These are phyloP conservation scores for Phialemonium atrogriseum DNA, from an alignment of 2,329 filamentous ascomycete species.

Conservation along the genomic window DNA sequence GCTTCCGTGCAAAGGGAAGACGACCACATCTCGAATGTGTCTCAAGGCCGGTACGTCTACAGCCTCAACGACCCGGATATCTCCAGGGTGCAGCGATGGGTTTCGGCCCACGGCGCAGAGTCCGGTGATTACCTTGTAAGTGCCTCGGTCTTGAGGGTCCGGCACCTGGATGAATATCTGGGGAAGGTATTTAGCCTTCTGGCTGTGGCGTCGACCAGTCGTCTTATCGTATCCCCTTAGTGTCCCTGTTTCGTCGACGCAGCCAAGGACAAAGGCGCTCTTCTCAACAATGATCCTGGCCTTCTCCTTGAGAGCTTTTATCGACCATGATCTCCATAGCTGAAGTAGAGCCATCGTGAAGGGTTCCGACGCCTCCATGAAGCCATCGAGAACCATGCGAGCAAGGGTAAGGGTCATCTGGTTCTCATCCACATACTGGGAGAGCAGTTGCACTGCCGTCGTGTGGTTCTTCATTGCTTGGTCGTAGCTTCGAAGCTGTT, in stretches of 20 bases:
- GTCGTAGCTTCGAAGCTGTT: constrained; percentile 62
- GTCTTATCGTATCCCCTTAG: constrained; percentile 62
- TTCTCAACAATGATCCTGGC: constrained; percentile 74
- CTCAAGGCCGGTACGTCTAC: constrained; percentile 65
- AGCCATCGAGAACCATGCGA: constrained; percentile 69
- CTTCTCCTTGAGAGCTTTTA: constrained; percentile 89
- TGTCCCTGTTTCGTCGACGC: constrained; percentile 73
- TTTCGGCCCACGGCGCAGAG: constrained; percentile 83
- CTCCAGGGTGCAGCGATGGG: constrained; percentile 86
- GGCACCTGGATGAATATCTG: constrained; percentile 86
- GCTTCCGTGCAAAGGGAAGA: constrained; percentile 78
- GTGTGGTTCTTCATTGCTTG: constrained; percentile 57
- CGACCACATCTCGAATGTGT: constrained; percentile 77
- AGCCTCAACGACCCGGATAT: constrained; percentile 80
- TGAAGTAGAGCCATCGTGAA: constrained; percentile 73
- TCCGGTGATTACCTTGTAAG: constrained; percentile 62
- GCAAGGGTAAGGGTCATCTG: constrained; percentile 68
- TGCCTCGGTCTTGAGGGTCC: constrained; percentile 39
- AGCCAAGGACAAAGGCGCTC: constrained; percentile 82
- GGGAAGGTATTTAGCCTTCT: constrained; percentile 47
- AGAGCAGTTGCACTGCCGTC: constrained; percentile 60
- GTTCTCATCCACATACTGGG: constrained; percentile 76
- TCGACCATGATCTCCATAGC: constrained; percentile 82
- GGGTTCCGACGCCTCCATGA: constrained; percentile 66
- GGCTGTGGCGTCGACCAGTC: constrained; percentile 25